Evolutionary conservation across 176 grass and related monocot genomes (phyloP).

Genomic region (Lolium rigidum): DNA sequence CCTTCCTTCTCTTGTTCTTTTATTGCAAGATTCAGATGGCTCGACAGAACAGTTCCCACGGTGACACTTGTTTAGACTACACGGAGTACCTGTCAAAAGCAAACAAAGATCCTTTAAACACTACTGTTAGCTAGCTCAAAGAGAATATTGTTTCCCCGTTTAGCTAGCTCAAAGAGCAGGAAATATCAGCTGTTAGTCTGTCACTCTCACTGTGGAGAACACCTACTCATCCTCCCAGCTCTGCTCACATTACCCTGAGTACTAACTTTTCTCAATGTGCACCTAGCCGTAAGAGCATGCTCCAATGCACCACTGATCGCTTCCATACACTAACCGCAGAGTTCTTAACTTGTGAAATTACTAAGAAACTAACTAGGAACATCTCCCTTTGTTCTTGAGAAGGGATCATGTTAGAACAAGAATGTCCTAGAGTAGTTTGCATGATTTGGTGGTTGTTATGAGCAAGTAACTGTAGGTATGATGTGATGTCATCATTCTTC

Average conservation of each 20-base stretch:
- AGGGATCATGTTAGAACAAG: too few species aligned
- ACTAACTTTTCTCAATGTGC: not conserved
- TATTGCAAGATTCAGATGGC: not conserved
- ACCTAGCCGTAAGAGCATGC: not conserved
- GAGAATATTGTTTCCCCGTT: not conserved
- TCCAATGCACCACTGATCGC: not conserved
- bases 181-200: not conserved
- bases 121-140: too few species aligned
- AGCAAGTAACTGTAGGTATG: not conserved
- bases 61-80: not conserved
- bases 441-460: not conserved
- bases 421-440: too few species aligned
- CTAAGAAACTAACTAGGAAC: not conserved
- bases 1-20: too few species aligned
- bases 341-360: not conserved
- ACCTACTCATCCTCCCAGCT: not conserved
- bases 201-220: not conserved
- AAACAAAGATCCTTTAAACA: not conserved
- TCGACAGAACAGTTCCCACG: not conserved
- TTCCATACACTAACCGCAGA: not conserved
- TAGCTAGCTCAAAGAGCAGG: not conserved
- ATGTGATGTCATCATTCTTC: not conserved
- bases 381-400: constrained; percentile 20
- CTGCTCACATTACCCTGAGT: not conserved
- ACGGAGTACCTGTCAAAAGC: not conserved